These are phyloP conservation scores for Nidularia pulvinata DNA, from an alignment of 768 basidiomycete species.

Conservation along the genomic window DNA sequence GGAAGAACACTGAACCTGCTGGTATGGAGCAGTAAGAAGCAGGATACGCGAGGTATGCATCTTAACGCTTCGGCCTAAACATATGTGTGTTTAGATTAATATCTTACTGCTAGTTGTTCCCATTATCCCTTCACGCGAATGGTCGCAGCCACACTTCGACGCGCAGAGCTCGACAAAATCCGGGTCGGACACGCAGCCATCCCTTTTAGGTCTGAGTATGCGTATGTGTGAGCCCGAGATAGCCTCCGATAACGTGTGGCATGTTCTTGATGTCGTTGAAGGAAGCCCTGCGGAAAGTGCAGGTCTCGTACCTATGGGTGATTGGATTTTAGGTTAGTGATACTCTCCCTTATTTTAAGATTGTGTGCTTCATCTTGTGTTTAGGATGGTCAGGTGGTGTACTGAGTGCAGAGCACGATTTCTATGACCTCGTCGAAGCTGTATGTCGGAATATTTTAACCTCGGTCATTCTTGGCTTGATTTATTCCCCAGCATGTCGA, in stretches of 20 bases:
- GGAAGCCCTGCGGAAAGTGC: constrained; percentile 97
- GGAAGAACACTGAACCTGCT: constrained; percentile 66
- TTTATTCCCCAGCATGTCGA: constrained; percentile 72
- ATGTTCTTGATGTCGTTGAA: constrained; percentile 95
- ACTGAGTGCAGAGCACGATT: constrained; percentile 89
- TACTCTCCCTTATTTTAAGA: not conserved
- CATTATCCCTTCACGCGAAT: constrained; percentile 82
- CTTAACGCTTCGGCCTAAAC: not conserved
- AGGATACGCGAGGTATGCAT: constrained; percentile 61
- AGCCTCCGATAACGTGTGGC: constrained; percentile 95
- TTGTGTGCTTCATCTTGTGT: constrained; percentile 28
- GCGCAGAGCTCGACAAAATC: constrained; percentile 34
- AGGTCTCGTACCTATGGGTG: constrained; percentile 90
- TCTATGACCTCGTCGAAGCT: constrained; percentile 94
- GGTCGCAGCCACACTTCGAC: constrained; percentile 55
- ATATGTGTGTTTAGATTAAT: constrained; percentile 3
- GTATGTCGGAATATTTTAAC: constrained; percentile 40
- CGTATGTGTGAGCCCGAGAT: constrained; percentile 89
- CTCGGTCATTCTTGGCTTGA: not conserved
- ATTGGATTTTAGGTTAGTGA: constrained; percentile 42
- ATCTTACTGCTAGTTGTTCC: constrained; percentile 61
- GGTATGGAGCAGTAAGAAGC: constrained; percentile 85
- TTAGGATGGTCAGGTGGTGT: constrained; percentile 96
- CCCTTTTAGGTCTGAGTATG: constrained; percentile 92
- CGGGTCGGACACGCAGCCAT: constrained; percentile 62